These are phyloP conservation scores for Harringtonia lauricola DNA, from an alignment of 2,329 filamentous ascomycete genomes.

Conservation along the genomic window DNA sequence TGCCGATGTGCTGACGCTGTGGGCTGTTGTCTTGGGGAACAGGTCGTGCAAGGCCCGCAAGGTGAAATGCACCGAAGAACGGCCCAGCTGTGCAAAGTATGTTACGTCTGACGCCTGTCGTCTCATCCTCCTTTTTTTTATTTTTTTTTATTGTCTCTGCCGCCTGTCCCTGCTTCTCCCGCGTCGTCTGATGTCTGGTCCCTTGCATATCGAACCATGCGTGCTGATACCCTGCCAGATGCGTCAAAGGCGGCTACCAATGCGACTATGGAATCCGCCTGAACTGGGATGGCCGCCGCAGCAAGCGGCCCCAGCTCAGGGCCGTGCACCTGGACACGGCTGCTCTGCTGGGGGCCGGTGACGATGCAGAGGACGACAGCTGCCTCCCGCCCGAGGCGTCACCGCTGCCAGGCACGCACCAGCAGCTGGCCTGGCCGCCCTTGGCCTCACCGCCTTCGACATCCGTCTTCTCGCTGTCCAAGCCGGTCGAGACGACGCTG, in stretches of 20 bases:
- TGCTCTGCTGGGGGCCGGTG: slow-evolving; percentile 1
- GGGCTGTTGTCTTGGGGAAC: not conserved
- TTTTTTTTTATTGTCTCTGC: not conserved
- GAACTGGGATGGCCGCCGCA: slow-evolving; percentile 68
- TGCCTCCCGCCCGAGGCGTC: not conserved
- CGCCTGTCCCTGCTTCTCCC: not conserved
- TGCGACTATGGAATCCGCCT: slow-evolving; percentile 76
- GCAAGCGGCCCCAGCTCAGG: slow-evolving; percentile 38
- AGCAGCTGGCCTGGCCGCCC: not conserved
- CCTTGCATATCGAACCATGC: no score
- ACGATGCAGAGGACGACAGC: not conserved
- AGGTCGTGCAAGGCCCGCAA: slow-evolving; percentile 72
- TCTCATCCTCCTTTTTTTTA: not conserved
- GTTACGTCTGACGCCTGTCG: slow-evolving; percentile 5
- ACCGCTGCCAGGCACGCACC: not conserved
- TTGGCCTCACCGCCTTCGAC: slow-evolving; percentile 2
- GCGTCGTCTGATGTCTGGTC: not conserved
- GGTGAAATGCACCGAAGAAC: slow-evolving; percentile 68
- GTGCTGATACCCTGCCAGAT: no score
- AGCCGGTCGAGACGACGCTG: not conserved
- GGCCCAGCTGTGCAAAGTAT: slow-evolving; percentile 58
- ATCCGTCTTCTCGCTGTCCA: not conserved
- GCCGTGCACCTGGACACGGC: slow-evolving; percentile 9
- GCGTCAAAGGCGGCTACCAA: slow-evolving; percentile 56
- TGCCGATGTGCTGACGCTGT: not conserved